phyloP scores from a whole-genome alignment of 208 protist species.

The Wallacemonas collosoma region DNA sequence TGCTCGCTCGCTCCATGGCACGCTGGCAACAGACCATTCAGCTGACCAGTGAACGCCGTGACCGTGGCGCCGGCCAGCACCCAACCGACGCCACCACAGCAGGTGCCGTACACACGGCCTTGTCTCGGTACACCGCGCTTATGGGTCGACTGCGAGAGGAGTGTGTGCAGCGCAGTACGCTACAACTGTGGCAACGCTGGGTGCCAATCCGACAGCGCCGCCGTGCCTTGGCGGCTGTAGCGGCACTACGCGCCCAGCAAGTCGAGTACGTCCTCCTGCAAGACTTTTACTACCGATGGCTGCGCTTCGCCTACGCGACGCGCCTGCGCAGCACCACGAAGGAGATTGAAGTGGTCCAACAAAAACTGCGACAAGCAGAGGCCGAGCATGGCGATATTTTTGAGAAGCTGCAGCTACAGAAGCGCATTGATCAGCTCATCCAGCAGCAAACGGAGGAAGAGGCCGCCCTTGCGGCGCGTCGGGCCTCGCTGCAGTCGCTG shows the following conservation, averaged over 20 bases:
- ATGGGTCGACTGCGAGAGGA: neutral
- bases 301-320: conserved; percentile 38
- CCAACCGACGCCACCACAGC: neutral
- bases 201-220: conserved; percentile 25
- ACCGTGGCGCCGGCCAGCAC: neutral
- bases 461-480: conserved; percentile 30
- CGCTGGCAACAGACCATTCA: neutral
- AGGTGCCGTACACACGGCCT: neutral
- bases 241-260: conserved; percentile 43
- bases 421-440: conserved; percentile 60
- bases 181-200: conserved; percentile 58
- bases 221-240: conserved; percentile 41
- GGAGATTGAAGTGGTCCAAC: conserved; percentile 45
- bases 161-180: conserved; percentile 26
- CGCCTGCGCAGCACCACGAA: conserved; percentile 22
- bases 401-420: conserved; percentile 84
- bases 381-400: conserved; percentile 73
- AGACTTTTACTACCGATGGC: conserved; percentile 49
- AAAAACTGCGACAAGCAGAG: conserved; percentile 50
- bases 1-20: conserved; percentile 35
- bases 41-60: no score
- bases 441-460: conserved; percentile 51
- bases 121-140: conserved; percentile 19
- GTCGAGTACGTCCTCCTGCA: conserved; percentile 32
- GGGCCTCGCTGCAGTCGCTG: conserved; percentile 26